These are phyloP conservation scores for Daldinia decipiens DNA, from an alignment of 495 filamentous ascomycete species.

Conservation along the genomic window DNA sequence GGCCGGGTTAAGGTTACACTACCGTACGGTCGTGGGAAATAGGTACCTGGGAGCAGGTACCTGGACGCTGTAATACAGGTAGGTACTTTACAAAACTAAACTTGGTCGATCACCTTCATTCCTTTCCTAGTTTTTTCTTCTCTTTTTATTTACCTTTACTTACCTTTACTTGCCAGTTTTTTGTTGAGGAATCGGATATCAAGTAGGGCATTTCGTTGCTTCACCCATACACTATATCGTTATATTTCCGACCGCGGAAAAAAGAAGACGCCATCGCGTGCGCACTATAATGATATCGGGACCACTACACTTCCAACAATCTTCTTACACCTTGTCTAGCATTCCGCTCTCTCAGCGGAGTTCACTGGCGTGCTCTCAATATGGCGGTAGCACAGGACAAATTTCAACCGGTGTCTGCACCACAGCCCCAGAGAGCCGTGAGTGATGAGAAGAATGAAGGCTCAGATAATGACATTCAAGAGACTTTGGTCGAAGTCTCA, in stretches of 20 bases:
- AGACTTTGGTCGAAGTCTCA: constrained; percentile 35
- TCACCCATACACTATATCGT: constrained; percentile 1
- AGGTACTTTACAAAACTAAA: background rate
- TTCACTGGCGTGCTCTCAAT: constrained; percentile 48
- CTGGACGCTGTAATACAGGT: background rate
- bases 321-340: constrained; percentile 40
- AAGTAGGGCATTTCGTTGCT: constrained; percentile 1
- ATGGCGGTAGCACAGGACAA: constrained; percentile 46
- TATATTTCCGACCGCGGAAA: constrained; percentile 25
- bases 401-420: constrained; percentile 17
- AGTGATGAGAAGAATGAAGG: constrained; percentile 37
- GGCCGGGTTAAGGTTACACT: constrained; percentile 19
- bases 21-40: constrained; percentile 3
- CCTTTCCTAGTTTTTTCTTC: constrained; percentile 7
- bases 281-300: constrained; percentile 43
- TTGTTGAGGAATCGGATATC: background rate
- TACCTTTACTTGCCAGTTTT: constrained; percentile 12
- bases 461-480: constrained; percentile 35
- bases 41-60: constrained; percentile 14
- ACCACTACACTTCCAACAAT: constrained; percentile 39
- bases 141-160: constrained; percentile 19
- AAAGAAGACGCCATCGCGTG: constrained; percentile 37
- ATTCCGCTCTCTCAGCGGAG: constrained; percentile 49
- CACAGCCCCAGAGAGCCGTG: background rate
- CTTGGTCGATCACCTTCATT: constrained; percentile 16